Percentiles rank a stretch among this genome's conserved stretches.
Evolutionary conservation across 768 basidiomycete species (phyloP).

Genomic region (Boletus pseudo-olivaceus): DNA sequence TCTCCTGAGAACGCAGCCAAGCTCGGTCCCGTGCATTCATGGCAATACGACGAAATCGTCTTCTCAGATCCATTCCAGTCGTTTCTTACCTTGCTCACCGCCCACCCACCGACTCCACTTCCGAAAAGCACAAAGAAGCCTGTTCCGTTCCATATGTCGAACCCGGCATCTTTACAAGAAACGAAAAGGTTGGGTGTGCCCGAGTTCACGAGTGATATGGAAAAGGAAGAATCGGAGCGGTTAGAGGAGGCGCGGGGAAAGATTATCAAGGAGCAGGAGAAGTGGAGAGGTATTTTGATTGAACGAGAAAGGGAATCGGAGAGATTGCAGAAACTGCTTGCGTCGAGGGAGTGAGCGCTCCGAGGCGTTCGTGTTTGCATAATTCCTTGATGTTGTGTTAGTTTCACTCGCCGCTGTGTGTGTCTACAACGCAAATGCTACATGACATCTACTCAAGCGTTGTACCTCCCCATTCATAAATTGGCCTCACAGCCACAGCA

Average conservation of each 20-base stretch:
- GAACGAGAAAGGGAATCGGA: conserved; percentile 84
- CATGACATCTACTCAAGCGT: no score
- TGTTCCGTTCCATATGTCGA: conserved; percentile 69
- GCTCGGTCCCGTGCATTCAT: conserved; percentile 82
- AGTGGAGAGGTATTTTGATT: conserved; percentile 60
- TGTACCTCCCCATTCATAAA: neutral
- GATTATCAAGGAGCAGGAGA: conserved; percentile 73
- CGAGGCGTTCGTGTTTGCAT: no score
- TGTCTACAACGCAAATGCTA: no score
- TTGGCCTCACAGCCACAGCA: conserved; percentile 12
- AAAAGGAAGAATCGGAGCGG: conserved; percentile 78
- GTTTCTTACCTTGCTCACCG: conserved; percentile 77
- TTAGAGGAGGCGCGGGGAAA: conserved; percentile 72
- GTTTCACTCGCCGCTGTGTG: no score
- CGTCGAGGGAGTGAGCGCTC: conserved; percentile 17
- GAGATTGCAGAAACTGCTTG: conserved; percentile 51
- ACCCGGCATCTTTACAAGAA: conserved; percentile 57
- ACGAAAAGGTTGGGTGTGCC: conserved; percentile 63
- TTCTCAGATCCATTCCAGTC: conserved; percentile 90
- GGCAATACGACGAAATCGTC: conserved; percentile 99
- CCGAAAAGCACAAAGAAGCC: conserved; percentile 58
- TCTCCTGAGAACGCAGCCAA: conserved; percentile 64
- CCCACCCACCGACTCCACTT: conserved; percentile 80
- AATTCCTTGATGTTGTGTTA: no score
- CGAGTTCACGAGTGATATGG: conserved; percentile 84